phyloP scores from a whole-genome alignment of 106 monocot species.

The Cymbidium sinense region DNA sequence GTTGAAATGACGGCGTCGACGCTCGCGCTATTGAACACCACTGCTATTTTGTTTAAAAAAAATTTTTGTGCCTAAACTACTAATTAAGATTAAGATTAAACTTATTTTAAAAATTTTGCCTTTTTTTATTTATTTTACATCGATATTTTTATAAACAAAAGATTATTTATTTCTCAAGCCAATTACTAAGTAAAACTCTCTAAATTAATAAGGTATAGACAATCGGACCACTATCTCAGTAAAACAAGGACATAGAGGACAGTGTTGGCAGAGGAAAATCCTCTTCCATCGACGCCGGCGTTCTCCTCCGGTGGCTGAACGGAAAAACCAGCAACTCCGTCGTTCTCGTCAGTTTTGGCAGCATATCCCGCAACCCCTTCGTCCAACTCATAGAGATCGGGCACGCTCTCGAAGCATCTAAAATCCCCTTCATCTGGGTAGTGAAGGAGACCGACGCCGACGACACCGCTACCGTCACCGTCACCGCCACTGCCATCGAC shows the following conservation, averaged over 20 bases:
- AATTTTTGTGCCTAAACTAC: too few species aligned
- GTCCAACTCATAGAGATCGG: neutral
- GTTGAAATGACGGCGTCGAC: too few species aligned
- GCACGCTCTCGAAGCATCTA: neutral
- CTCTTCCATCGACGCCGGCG: neutral
- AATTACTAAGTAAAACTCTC: too few species aligned
- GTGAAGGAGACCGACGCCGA: neutral
- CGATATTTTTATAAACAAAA: too few species aligned
- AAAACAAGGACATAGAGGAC: neutral
- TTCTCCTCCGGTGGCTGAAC: neutral
- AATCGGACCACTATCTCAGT: neutral
- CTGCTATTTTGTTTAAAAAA: too few species aligned
- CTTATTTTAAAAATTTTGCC: too few species aligned
- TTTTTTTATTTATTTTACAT: too few species aligned
- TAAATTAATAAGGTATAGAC: too few species aligned
- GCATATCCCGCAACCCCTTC: neutral
- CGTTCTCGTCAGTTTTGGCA: neutral
- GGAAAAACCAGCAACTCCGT: neutral
- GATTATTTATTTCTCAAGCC: too few species aligned
- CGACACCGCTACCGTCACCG: too few species aligned
- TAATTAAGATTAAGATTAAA: too few species aligned
- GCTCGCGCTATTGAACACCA: too few species aligned
- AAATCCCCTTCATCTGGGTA: neutral
- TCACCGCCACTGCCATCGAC: neutral
- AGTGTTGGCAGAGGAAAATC: neutral